These are phyloP conservation scores for Fremontodendron californicum DNA, from an alignment of 345 rosid species.

Conservation along the genomic window DNA sequence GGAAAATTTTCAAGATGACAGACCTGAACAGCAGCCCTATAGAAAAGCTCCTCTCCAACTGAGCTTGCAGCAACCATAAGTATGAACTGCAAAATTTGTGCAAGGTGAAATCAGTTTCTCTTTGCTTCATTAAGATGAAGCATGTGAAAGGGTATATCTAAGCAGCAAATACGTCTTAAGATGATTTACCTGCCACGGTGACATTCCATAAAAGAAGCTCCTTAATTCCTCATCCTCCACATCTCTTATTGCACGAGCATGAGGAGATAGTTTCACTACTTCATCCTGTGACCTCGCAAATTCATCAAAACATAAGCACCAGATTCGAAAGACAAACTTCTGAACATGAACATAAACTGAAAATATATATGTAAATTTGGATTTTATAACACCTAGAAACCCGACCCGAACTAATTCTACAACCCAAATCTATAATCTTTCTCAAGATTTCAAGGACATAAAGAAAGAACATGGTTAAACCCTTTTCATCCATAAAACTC, in stretches of 20 bases:
- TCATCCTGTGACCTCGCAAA: slow-evolving; percentile 62
- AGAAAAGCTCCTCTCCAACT: slow-evolving; percentile 97
- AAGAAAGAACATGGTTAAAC: neutral
- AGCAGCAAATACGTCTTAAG: neutral
- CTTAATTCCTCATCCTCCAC: slow-evolving; percentile 98
- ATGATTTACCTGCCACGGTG: slow-evolving; percentile 79
- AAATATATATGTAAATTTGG: neutral
- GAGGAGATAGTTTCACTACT: slow-evolving; percentile 91
- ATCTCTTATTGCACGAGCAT: slow-evolving; percentile 94
- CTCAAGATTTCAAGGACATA: neutral
- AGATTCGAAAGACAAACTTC: neutral
- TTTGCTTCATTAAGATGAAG: neutral
- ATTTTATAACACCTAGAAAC: neutral
- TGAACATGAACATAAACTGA: neutral
- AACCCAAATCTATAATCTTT: neutral
- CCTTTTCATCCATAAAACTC: neutral
- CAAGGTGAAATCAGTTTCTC: slow-evolving; percentile 6
- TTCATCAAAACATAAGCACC: slow-evolving; percentile 8
- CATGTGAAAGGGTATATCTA: neutral
- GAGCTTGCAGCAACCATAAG: slow-evolving; percentile 87
- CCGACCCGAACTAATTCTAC: neutral
- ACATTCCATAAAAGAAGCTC: slow-evolving; percentile 97
- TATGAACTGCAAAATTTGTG: slow-evolving; percentile 51
- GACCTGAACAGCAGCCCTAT: slow-evolving; percentile 96
- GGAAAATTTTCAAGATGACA: neutral